Conservation (phyloP, 2,329 filamentous ascomycete species). For the Didymella sp. region DNA sequence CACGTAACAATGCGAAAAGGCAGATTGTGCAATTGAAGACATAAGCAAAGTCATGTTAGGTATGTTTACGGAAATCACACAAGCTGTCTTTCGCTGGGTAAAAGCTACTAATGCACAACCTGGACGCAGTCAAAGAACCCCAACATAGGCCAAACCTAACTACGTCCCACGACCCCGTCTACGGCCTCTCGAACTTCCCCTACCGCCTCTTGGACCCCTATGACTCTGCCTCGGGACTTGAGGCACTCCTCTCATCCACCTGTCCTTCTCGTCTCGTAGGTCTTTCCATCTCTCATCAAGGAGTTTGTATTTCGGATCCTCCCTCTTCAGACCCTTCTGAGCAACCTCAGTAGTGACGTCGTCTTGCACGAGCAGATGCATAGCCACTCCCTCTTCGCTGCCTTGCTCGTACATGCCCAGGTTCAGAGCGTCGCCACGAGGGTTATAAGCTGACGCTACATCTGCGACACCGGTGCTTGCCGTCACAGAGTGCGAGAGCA, state of each 20-base stretch:
- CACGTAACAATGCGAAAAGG: no score
- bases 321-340: slow-evolving; percentile 20
- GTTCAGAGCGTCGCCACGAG: slow-evolving; percentile 44
- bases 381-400: slow-evolving; percentile 36
- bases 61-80: no score
- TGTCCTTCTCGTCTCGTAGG: slow-evolving; percentile 30
- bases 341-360: slow-evolving; percentile 38
- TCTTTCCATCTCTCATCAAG: slow-evolving; percentile 53
- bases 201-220: slow-evolving; percentile 21
- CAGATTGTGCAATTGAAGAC: no score
- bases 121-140: no score
- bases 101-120: no score
- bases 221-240: slow-evolving; percentile 19
- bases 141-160: neutral
- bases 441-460: slow-evolving; percentile 41
- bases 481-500: slow-evolving; percentile 31
- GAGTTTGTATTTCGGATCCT: slow-evolving; percentile 21
- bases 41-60: no score
- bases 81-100: no score
- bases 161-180: slow-evolving; percentile 11
- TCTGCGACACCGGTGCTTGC: slow-evolving; percentile 27
- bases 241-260: slow-evolving; percentile 27
- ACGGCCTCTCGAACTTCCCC: slow-evolving; percentile 8
- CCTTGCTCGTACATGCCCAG: slow-evolving; percentile 58
- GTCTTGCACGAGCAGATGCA: slow-evolving; percentile 52